Base-by-base conservation (phyloP, 139 green algal genomes). In the Picochlorum sp. region DNA sequence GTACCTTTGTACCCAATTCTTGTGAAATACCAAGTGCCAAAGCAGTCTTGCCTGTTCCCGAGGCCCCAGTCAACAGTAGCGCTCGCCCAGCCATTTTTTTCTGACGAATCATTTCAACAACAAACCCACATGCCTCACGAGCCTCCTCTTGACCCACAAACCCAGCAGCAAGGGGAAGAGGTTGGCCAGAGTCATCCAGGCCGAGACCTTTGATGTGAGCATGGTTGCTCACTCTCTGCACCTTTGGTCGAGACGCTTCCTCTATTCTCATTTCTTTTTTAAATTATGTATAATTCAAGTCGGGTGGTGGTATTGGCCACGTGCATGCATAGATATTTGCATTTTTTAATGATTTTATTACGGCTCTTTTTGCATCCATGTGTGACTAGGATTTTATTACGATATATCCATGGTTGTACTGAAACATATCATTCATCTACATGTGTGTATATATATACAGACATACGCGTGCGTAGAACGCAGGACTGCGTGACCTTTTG, bases 191-290 rank as follows among this genome's bases (percentile, higher is more conserved):
- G 6, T 96, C 88, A 45, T 83, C 71, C 6, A 98, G 65, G 13
- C 92, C 92, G 4, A 98, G 75, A 2, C 89, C 94, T 70, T 97
- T 97, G 82, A 99, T 98, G 67, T 99, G 94, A 16, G 94, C 97
- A 76, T 99, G 94, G 0, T 92, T 93, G 4, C 90, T 92, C 9
- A 99, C 85, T 30, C 94, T 89, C 79, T 96, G 85, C 14, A 88
- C 83, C 70, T 97, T 97, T 28, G 86, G 90, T 16, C 89, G 95
- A 28, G 72, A 89, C 0, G 85, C 74, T 38, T 98, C 94, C 70
- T 98, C 94, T 71, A 98, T 92, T 30, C 98, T 98, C 31, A 74
- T 60, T 78, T 98, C 31, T 70, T 60, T 78, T 85, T 82, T 14
- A 14, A 20, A 26, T 26, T 7, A 6, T 54, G 11, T 54, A 24